These are phyloP conservation scores for Pleurotus pulmonarius DNA, from an alignment of 768 basidiomycete genomes.

Conservation along the genomic window DNA sequence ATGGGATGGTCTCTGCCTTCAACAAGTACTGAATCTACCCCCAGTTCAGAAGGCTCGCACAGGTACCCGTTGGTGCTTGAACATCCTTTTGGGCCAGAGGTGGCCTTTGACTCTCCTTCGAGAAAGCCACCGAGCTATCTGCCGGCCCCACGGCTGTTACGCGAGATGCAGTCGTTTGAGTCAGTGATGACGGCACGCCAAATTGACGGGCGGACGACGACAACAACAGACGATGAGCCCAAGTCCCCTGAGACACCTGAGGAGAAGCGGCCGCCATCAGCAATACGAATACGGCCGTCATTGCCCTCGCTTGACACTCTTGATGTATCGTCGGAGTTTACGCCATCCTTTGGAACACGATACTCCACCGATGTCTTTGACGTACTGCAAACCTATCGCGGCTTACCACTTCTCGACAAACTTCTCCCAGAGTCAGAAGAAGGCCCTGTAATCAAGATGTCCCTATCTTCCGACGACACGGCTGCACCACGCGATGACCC, in stretches of 20 bases:
- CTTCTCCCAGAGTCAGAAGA: constrained; percentile 52
- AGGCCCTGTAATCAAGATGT: constrained; percentile 71
- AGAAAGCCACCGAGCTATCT: constrained; percentile 38
- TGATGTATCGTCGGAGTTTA: constrained; percentile 13
- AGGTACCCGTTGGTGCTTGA: constrained; percentile 29
- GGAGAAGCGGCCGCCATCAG: constrained; percentile 22
- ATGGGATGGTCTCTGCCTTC: constrained; percentile 52
- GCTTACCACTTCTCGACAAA: constrained; percentile 69
- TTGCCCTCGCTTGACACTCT: background rate
- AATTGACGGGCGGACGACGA: constrained; percentile 19
- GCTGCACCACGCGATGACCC: constrained; percentile 83
- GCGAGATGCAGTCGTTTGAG: constrained; percentile 87
- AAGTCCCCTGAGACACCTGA: constrained; percentile 5
- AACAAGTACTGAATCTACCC: constrained; percentile 23
- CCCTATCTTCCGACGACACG: constrained; percentile 59
- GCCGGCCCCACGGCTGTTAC: constrained; percentile 52
- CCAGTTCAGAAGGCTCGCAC: constrained; percentile 9
- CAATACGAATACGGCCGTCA: constrained; percentile 17
- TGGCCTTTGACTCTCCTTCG: constrained; percentile 58
- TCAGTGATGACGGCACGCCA: constrained; percentile 76
- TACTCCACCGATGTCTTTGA: constrained; percentile 79
- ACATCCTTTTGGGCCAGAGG: constrained; percentile 62
- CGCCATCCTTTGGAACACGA: constrained; percentile 45
- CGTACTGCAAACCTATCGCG: constrained; percentile 75
- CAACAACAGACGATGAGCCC: constrained; percentile 4